These are phyloP conservation scores for Podila clonocystis DNA, from an alignment of 192 early-diverging fungal genomes.

Conservation along the genomic window DNA sequence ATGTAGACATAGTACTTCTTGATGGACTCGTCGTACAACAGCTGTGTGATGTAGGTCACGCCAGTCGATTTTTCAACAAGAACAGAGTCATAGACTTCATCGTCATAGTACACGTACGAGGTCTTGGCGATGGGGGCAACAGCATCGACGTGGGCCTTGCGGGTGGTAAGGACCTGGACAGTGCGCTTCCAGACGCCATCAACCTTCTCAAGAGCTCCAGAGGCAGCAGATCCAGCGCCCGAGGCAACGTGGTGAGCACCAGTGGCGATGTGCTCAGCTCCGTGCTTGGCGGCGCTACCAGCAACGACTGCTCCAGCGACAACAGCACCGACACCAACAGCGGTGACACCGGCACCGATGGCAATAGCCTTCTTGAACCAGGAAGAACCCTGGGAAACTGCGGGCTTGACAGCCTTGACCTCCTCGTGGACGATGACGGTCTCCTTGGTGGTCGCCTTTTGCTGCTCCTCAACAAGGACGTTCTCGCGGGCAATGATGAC, in stretches of 20 bases:
- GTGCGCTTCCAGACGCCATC: no score
- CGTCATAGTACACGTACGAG: no score
- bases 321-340: slow-evolving; percentile 8
- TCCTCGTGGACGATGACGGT: background rate
- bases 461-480: slow-evolving; percentile 2
- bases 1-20: no score
- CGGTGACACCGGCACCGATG: slow-evolving; percentile 5
- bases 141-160: no score
- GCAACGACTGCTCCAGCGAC: background rate
- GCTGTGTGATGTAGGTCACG: no score
- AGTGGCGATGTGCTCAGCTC: background rate
- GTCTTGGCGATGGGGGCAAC: no score
- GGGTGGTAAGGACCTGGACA: no score
- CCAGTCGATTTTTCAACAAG: no score
- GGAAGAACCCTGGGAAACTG: slow-evolving; percentile 6
- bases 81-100: no score
- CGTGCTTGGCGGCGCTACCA: background rate
- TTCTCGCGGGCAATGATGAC: background rate
- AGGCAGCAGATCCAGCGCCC: background rate
- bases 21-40: no score
- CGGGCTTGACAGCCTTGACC: slow-evolving; percentile 4
- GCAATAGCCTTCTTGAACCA: slow-evolving; percentile 14
- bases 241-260: background rate
- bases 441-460: slow-evolving; percentile 7
- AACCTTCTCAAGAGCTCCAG: no score